phyloP scores from a whole-genome alignment of 202 grass and related monocot species.

The Saccharum hybrid region DNA sequence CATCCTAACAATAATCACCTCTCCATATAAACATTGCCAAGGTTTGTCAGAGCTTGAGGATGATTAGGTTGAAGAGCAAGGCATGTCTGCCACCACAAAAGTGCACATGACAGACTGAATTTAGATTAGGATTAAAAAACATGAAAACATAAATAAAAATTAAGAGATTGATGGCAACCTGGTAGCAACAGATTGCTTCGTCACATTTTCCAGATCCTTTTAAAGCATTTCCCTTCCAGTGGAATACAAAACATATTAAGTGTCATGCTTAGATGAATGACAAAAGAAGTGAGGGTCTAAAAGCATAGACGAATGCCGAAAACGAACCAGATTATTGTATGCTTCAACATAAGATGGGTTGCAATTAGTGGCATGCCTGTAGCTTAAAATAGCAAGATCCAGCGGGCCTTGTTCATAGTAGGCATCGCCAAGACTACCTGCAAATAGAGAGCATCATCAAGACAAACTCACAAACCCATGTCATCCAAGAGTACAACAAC shows the following conservation, averaged over 20 bases:
- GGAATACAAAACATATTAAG: conserved; percentile 7
- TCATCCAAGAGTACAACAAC: too few relatives aligned
- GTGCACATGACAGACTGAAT: background rate
- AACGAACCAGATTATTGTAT: conserved; percentile 14
- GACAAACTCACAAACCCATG: background rate
- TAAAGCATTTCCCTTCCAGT: conserved; percentile 22
- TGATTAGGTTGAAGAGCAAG: conserved; percentile 27
- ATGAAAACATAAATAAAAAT: background rate
- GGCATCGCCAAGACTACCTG: background rate
- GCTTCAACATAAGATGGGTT: conserved; percentile 21
- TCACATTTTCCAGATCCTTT: conserved; percentile 3
- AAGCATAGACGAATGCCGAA: background rate
- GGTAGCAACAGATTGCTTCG: conserved; percentile 3
- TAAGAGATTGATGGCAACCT: background rate
- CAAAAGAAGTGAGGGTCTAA: background rate
- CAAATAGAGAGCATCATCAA: background rate
- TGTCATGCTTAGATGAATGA: background rate
- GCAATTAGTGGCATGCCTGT: conserved; percentile 17
- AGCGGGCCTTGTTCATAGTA: conserved; percentile 17
- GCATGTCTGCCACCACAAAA: conserved; percentile 1
- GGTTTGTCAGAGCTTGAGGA: conserved; percentile 15
- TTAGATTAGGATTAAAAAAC: background rate
- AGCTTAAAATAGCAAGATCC: conserved; percentile 6
- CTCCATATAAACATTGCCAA: conserved; percentile 16
- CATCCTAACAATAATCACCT: background rate